Conservation (phyloP, 371 early-diverging fungal genomes). For the Haplosporangium sp. region DNA sequence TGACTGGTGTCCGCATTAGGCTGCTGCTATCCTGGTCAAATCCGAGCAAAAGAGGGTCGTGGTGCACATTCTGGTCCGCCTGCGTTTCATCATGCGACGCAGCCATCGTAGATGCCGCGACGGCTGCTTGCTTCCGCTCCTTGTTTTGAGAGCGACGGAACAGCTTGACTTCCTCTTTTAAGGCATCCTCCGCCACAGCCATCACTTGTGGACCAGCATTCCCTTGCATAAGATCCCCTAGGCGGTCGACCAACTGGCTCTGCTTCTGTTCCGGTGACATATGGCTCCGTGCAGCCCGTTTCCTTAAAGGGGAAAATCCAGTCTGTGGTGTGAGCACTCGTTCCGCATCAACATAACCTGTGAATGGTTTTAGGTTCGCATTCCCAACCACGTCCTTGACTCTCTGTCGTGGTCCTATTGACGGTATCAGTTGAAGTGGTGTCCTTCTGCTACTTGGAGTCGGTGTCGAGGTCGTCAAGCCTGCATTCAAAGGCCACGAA, state of each 20-base stretch:
- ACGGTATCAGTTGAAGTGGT: not conserved
- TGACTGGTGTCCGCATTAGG: conserved; percentile 20
- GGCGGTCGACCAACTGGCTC: conserved; percentile 26
- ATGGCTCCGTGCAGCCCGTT: not conserved
- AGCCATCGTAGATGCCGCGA: not conserved
- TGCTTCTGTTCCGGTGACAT: conserved; percentile 33
- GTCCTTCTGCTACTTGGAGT: conserved; percentile 3
- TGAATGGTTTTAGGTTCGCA: not conserved
- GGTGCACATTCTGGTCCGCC: too few species aligned
- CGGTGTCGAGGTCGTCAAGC: conserved; percentile 35
- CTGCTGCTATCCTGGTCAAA: conserved; percentile 1
- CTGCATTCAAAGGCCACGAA: conserved; percentile 24
- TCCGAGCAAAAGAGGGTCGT: not conserved
- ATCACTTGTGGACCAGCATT: conserved; percentile 30
- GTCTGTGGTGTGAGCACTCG: not conserved
- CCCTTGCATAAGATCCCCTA: conserved; percentile 41
- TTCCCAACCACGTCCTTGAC: conserved; percentile 27
- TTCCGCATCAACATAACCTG: not conserved
- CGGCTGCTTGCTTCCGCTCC: conserved; percentile 11
- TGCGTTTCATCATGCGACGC: too few species aligned
- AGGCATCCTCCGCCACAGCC: conserved; percentile 36
- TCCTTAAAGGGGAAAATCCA: conserved; percentile 7
- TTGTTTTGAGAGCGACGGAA: conserved; percentile 36
- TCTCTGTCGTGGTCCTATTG: conserved; percentile 22
- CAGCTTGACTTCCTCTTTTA: conserved; percentile 28